Percentiles rank a stretch among this genome's conserved stretches.
phyloP scores from a whole-genome alignment of 345 rosid genomes.

The Lumnitzera racemosa region DNA sequence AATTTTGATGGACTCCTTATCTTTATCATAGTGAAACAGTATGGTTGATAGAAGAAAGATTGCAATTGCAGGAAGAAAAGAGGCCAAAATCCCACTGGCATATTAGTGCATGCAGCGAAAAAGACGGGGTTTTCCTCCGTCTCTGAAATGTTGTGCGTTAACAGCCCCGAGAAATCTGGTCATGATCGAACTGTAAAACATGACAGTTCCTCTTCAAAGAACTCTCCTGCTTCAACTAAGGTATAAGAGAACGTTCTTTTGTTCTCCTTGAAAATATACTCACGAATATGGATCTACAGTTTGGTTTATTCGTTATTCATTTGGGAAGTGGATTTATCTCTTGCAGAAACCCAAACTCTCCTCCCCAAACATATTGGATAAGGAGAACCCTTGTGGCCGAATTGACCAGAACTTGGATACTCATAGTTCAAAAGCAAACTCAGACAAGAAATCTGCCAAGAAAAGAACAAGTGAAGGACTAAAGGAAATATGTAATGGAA shows the following conservation, averaged over 20 bases:
- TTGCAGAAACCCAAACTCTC: conserved; percentile 25
- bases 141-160: conserved; percentile 45
- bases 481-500: conserved; percentile 27
- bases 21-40: too few relatives aligned
- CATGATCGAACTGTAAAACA: conserved; percentile 16
- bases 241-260: conserved; percentile 12
- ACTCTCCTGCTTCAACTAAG: conserved; percentile 14
- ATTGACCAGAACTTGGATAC: conserved; percentile 17
- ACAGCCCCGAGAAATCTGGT: conserved; percentile 29
- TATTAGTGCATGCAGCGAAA: conserved; percentile 50
- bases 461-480: conserved; percentile 30
- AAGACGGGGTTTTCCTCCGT: conserved; percentile 64
- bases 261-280: conserved; percentile 3
- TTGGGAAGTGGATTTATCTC: conserved; percentile 6
- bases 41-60: too few relatives aligned
- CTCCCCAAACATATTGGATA: conserved; percentile 35
- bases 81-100: conserved; percentile 72
- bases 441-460: conserved; percentile 24
- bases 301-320: neutral
- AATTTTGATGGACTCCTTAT: too few relatives aligned
- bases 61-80: conserved; percentile 46
- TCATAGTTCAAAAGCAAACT: conserved; percentile 6
- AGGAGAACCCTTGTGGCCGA: conserved; percentile 47
- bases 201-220: conserved; percentile 19
- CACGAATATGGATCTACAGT: conserved; percentile 1